Base-by-base conservation (phyloP, 495 filamentous ascomycete genomes). In the Peziza echinospora region DNA sequence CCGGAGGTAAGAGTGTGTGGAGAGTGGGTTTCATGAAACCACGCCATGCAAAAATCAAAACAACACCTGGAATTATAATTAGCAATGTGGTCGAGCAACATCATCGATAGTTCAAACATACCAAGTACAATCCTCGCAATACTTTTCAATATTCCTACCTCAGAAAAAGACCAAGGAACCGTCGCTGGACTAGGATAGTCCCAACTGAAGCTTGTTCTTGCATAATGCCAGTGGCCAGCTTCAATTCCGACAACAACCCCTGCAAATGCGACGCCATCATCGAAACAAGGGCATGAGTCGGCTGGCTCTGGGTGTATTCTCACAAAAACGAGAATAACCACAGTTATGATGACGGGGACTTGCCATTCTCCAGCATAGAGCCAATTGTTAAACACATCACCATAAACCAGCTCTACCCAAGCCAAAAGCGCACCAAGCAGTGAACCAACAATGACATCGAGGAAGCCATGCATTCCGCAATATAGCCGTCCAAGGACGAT, bases 381-480 rank as follows among this genome's bases (percentile, higher is more conserved):
- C 64, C 71, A 85, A 13, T 63, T 53, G 44, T 93, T 81, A 45
- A 87, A 69, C 3, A 56, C 54, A 2, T 77, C 65, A 11, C 77
- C 82, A 55, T 72, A 84, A 44, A 73, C 57, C 53, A 77, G 84
- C 59, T 93, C 84, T 28, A 80, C 54, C 17, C 78, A 60, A 2
- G 83, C 71, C 16, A 82, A 63, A 16, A 68, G 53, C 10, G 76
- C 75, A 16, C 86, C 89, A 45, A 96, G 67, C 17, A 73, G 50
- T 44, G 74, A 80, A 2, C 89, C 89, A 51, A 86, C 58, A 11
- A 83, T 62, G 10, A 92, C 82, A 61, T 97, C 89, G 34, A 93
- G 65, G 63, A 97, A 89, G 26, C 89, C 89, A 64, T 97, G 89
- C 89, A 97, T 97, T 44, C 89, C 89, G 58, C 89, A 96, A 64